Conservation (phyloP, 495 filamentous ascomycete species). For the Penicillium ochrochloron region DNA sequence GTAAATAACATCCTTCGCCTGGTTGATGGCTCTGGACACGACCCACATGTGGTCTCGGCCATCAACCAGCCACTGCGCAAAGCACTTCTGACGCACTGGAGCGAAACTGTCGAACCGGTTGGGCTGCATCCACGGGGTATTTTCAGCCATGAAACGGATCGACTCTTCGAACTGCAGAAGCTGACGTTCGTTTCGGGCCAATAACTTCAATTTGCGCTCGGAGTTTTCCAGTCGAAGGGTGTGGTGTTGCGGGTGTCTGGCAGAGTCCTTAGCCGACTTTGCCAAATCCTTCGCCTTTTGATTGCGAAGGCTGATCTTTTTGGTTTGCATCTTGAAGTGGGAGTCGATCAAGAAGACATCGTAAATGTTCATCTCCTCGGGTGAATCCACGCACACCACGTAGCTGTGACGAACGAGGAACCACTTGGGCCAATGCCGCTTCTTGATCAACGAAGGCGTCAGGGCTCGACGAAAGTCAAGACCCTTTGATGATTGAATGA, state of each 20-base stretch:
- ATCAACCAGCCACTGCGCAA: slow-evolving; percentile 97
- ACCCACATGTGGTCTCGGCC: slow-evolving; percentile 99
- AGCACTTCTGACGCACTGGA: slow-evolving; percentile 81
- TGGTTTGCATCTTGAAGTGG: slow-evolving; percentile 76
- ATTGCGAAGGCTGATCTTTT: slow-evolving; percentile 60
- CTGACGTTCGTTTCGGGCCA: slow-evolving; percentile 88
- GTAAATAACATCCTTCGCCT: slow-evolving; percentile 97
- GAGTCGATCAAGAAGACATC: slow-evolving; percentile 95
- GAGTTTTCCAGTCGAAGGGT: slow-evolving; percentile 81
- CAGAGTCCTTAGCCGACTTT: slow-evolving; percentile 61
- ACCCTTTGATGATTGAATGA: slow-evolving; percentile 89
- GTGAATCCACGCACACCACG: slow-evolving; percentile 95
- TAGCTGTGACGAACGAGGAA: slow-evolving; percentile 98
- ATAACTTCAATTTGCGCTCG: slow-evolving; percentile 86
- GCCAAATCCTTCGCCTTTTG: slow-evolving; percentile 70
- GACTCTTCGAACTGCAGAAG: slow-evolving; percentile 93
- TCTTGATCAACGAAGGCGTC: slow-evolving; percentile 73
- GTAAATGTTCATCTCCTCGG: slow-evolving; percentile 98
- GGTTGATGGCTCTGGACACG: slow-evolving; percentile 93
- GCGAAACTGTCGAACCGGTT: slow-evolving; percentile 96
- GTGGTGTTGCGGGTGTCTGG: slow-evolving; percentile 79
- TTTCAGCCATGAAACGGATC: slow-evolving; percentile 79
- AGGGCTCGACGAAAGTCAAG: slow-evolving; percentile 85
- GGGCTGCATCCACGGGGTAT: slow-evolving; percentile 76
- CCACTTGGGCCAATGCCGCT: slow-evolving; percentile 90